Evolutionary conservation across 2,329 filamentous ascomycete genomes (phyloP).

Genomic region (Cladosporium sp.): DNA sequence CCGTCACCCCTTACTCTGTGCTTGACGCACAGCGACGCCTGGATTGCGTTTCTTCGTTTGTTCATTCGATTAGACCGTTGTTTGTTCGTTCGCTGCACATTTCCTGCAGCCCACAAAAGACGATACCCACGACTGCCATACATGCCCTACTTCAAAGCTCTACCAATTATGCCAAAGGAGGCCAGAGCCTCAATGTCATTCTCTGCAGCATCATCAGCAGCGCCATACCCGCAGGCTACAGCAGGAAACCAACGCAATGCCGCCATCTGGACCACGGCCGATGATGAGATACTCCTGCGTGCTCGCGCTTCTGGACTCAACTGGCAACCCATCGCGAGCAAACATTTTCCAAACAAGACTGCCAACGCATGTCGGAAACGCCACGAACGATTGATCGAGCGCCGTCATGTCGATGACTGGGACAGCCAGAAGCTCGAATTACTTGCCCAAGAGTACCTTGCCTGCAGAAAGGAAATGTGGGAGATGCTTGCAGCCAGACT

Average conservation of each 20-base stretch:
- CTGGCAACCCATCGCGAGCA: constrained; percentile 75
- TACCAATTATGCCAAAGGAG: constrained; percentile 44
- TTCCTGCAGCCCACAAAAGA: constrained; percentile 5
- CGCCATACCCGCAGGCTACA: constrained; percentile 30
- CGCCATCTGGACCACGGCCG: constrained; percentile 62
- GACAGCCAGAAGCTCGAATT: constrained; percentile 70
- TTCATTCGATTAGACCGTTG: not conserved
- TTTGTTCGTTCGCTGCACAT: not conserved
- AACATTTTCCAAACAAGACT: constrained; percentile 71
- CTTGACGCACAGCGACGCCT: constrained; percentile 22
- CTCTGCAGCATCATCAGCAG: constrained; percentile 29
- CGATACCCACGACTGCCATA: constrained; percentile 17
- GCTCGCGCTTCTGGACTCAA: constrained; percentile 73
- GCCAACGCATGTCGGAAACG: constrained; percentile 85
- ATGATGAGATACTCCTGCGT: constrained; percentile 68
- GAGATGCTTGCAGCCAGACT: constrained; percentile 61
- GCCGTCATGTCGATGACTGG: constrained; percentile 70
- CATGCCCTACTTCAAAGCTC: constrained; percentile 24
- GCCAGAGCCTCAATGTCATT: constrained; percentile 26
- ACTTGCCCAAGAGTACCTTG: constrained; percentile 74
- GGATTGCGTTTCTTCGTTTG: not conserved
- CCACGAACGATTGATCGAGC: constrained; percentile 79
- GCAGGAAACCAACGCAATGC: constrained; percentile 35
- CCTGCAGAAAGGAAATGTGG: constrained; percentile 78
- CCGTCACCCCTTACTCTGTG: constrained; percentile 14